Evolutionary conservation across 805 yeast genomes (phyloP).

Genomic region (Myxozyma melibiosi): DNA sequence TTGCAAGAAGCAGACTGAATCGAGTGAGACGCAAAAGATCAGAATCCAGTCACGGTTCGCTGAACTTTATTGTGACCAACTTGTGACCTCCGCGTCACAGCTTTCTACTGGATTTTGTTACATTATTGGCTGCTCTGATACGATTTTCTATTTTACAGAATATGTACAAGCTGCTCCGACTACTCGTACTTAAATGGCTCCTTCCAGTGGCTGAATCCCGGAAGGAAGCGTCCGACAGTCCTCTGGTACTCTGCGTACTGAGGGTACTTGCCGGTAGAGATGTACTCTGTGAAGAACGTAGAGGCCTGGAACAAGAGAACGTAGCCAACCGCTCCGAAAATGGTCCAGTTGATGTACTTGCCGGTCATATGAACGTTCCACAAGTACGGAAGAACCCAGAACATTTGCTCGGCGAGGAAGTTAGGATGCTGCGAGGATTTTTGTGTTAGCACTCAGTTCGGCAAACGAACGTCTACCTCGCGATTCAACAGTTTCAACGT

Average conservation of each 20-base stretch:
- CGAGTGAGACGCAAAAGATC: no score
- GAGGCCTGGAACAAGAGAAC: conserved; percentile 27
- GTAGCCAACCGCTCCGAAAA: conserved; percentile 26
- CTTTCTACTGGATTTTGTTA: no score
- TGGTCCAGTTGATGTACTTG: conserved; percentile 23
- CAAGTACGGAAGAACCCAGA: conserved; percentile 24
- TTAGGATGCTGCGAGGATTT: conserved; percentile 18
- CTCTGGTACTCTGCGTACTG: conserved; percentile 21
- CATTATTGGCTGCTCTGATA: no score
- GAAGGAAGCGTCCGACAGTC: conserved; percentile 27
- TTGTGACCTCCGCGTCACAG: no score
- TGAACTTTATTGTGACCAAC: no score
- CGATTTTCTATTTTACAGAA: no score
- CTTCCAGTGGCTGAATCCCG: conserved; percentile 19
- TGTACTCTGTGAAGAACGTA: conserved; percentile 25
- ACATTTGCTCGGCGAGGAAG: conserved; percentile 26
- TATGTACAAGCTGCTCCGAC: background rate
- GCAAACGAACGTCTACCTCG: no score
- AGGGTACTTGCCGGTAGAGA: conserved; percentile 23
- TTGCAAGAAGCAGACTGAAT: no score
- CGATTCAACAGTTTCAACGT: no score
- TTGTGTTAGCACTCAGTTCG: background rate
- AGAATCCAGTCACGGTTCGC: no score
- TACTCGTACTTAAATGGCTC: conserved; percentile 17
- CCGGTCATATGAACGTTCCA: conserved; percentile 19